Evolutionary conservation across 2,329 filamentous ascomycete species (phyloP).

Genomic region (Arthrinium puccinioides): DNA sequence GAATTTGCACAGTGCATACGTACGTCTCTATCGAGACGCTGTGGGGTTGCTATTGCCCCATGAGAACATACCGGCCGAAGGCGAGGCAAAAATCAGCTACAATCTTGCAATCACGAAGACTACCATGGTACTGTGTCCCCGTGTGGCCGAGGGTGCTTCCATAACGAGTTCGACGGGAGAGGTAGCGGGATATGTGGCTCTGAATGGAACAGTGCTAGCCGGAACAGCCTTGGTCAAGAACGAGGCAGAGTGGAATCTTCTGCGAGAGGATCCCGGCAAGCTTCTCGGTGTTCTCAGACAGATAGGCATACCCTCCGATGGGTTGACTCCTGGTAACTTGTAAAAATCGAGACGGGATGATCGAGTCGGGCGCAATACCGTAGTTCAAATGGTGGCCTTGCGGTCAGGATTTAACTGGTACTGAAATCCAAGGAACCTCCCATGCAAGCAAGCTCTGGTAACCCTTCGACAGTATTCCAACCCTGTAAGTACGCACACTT

Average conservation of each 20-base stretch:
- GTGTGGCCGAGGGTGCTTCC: conserved; percentile 41
- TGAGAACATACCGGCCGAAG: conserved; percentile 18
- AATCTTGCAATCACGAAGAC: conserved; percentile 53
- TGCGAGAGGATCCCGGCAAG: conserved; percentile 32
- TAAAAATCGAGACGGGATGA: no score
- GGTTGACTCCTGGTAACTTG: background rate
- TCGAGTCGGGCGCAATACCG: no score
- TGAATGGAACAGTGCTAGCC: conserved; percentile 58
- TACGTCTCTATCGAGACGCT: conserved; percentile 38
- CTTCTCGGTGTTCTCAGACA: conserved; percentile 30
- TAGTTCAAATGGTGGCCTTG: no score
- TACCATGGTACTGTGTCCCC: conserved; percentile 47
- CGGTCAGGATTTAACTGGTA: no score
- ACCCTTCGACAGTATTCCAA: no score
- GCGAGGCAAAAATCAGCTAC: conserved; percentile 51
- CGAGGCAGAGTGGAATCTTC: conserved; percentile 46
- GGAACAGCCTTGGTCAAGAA: conserved; percentile 58
- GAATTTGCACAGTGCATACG: conserved; percentile 35
- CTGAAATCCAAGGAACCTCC: no score
- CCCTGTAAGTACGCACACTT: no score
- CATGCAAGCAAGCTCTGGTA: no score
- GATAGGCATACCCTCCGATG: conserved; percentile 28
- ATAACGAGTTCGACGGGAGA: conserved; percentile 17
- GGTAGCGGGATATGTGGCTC: conserved; percentile 32
- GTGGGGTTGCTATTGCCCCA: conserved; percentile 17